Conservation (phyloP, 176 grass and related monocot genomes). For the Aegilops longissima region DNA sequence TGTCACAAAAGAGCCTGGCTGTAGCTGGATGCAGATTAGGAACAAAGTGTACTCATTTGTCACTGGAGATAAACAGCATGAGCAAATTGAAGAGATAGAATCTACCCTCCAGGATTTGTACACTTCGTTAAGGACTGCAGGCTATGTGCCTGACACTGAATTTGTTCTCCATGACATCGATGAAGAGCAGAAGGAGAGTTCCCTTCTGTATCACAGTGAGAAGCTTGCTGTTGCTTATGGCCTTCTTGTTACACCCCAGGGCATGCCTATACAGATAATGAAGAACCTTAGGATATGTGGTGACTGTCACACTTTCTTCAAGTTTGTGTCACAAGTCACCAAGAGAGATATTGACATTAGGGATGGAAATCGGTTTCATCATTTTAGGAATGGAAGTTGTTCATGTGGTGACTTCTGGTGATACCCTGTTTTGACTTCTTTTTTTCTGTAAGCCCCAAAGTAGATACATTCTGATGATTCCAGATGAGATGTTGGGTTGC, state of each 20-base stretch:
- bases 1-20: constrained; percentile 54
- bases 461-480: constrained; percentile 29
- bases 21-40: constrained; percentile 69
- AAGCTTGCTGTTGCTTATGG: constrained; percentile 68
- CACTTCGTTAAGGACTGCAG: constrained; percentile 45
- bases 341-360: constrained; percentile 74
- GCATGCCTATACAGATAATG: constrained; percentile 76
- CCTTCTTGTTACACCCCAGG: constrained; percentile 57
- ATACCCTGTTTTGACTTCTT: constrained; percentile 9
- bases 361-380: constrained; percentile 83
- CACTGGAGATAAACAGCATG: constrained; percentile 54
- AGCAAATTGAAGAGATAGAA: constrained; percentile 48
- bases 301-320: constrained; percentile 79
- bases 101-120: constrained; percentile 46
- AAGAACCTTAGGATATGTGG: constrained; percentile 92
- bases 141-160: constrained; percentile 67
- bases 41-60: constrained; percentile 61
- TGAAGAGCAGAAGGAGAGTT: constrained; percentile 61
- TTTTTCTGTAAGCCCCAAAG: background rate
- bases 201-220: constrained; percentile 57
- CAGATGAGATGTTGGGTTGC: constrained; percentile 2
- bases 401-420: constrained; percentile 92
- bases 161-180: constrained; percentile 64
- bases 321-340: constrained; percentile 69
- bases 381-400: constrained; percentile 75